These are phyloP conservation scores for Gonapodya prolifera DNA, from an alignment of 192 early-diverging fungal genomes.

Conservation along the genomic window DNA sequence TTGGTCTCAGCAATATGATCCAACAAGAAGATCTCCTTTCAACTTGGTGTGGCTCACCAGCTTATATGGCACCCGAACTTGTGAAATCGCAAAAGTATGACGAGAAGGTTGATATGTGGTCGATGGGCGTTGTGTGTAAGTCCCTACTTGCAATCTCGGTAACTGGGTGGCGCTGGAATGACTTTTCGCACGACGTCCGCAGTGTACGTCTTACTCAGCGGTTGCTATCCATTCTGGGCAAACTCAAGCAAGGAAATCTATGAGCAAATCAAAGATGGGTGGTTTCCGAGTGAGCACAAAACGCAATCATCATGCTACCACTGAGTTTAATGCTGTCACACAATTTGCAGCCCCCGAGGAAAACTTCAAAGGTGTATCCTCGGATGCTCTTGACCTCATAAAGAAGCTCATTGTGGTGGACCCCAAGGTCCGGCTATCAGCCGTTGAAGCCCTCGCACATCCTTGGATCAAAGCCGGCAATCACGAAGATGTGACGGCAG, in stretches of 20 bases:
- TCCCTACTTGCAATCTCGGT: not conserved
- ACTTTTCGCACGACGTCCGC: not conserved
- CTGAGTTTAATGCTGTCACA: not conserved
- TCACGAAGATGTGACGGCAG: not conserved
- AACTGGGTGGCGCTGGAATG: not conserved
- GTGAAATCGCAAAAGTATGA: conserved; percentile 26
- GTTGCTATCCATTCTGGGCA: not conserved
- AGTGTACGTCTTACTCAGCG: not conserved
- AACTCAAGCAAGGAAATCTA: not conserved
- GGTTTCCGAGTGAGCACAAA: not conserved
- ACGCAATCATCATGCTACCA: not conserved
- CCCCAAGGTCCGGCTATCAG: not conserved
- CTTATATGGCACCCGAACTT: conserved; percentile 33
- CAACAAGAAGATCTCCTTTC: conserved; percentile 25
- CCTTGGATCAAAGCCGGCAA: not conserved
- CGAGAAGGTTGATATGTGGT: conserved; percentile 38
- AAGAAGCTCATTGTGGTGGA: not conserved
- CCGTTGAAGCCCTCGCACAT: not conserved
- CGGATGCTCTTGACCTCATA: not conserved
- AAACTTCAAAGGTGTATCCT: not conserved
- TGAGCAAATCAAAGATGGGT: not conserved
- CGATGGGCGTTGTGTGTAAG: conserved; percentile 21
- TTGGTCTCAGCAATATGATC: conserved; percentile 74
- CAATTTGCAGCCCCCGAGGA: not conserved
- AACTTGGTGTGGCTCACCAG: not conserved